These are phyloP conservation scores for Fraxinus baroniana DNA, from an alignment of 305 asterid genomes.

Conservation along the genomic window DNA sequence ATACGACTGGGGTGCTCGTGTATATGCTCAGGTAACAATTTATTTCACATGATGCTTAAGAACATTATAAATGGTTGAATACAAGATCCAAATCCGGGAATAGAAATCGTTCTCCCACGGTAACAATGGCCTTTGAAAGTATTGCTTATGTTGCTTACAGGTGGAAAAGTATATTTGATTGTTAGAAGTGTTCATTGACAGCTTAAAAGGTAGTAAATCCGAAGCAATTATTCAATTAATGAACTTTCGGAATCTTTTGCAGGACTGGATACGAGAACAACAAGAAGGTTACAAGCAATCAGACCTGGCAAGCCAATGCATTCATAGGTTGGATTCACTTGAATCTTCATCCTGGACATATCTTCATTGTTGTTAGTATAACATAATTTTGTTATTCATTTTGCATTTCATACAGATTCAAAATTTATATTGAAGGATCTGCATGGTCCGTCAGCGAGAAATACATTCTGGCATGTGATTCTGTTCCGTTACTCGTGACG, in stretches of 20 bases:
- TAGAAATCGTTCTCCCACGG: background rate
- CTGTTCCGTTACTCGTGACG: slow-evolving; percentile 60
- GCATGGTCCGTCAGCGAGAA: slow-evolving; percentile 98
- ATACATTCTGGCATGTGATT: slow-evolving; percentile 85
- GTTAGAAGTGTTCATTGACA: background rate
- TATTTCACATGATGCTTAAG: background rate
- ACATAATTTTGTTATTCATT: background rate
- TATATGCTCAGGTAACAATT: slow-evolving; percentile 48
- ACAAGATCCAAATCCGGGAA: background rate
- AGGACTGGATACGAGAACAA: slow-evolving; percentile 80
- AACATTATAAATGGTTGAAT: background rate
- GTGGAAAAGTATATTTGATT: background rate
- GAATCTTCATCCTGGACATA: background rate
- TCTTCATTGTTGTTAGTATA: background rate
- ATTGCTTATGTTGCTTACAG: background rate
- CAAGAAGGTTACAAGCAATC: slow-evolving; percentile 76
- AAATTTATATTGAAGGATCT: slow-evolving; percentile 87
- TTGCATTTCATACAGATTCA: slow-evolving; percentile 49
- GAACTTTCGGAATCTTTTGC: slow-evolving; percentile 10
- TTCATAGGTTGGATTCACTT: slow-evolving; percentile 39
- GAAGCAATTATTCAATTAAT: background rate
- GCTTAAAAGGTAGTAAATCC: background rate
- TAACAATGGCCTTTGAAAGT: background rate
- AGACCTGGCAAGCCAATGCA: slow-evolving; percentile 79
- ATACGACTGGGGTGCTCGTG: slow-evolving; percentile 58